Conservation (phyloP, 2,329 filamentous ascomycete species). For the Aphanocladium album region DNA sequence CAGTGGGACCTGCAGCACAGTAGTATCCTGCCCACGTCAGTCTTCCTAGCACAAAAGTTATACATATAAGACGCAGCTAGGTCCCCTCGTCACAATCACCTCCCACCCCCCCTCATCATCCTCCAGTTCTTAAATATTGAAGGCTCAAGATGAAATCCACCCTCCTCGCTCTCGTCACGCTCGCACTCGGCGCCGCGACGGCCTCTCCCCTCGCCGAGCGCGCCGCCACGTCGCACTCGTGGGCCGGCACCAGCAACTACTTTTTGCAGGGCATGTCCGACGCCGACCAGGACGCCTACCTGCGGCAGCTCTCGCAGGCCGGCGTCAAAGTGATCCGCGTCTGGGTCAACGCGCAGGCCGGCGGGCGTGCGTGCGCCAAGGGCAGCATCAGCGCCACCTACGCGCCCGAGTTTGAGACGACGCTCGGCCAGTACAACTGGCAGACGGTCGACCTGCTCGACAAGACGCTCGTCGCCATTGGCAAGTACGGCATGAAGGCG, state of each 20-base stretch:
- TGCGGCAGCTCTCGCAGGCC: conserved; percentile 14
- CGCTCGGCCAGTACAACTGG: conserved; percentile 18
- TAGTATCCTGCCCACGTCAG: too few relatives aligned
- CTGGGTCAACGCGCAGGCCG: conserved; percentile 16
- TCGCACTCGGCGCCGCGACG: neutral
- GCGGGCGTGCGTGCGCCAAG: conserved; percentile 15
- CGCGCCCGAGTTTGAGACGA: conserved; percentile 15
- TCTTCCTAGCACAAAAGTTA: too few relatives aligned
- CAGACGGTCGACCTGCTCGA: conserved; percentile 14
- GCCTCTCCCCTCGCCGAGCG: conserved; percentile 1
- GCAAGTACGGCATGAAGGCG: conserved; percentile 15
- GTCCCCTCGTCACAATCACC: neutral
- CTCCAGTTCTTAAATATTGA: neutral
- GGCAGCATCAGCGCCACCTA: conserved; percentile 15
- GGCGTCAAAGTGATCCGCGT: conserved; percentile 17
- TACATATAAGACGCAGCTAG: neutral
- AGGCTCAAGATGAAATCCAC: neutral
- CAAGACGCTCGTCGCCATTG: conserved; percentile 12
- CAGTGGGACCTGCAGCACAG: too few relatives aligned
- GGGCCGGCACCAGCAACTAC: conserved; percentile 19
- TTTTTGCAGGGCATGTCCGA: conserved; percentile 17
- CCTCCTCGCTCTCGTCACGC: neutral
- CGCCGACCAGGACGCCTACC: conserved; percentile 16
- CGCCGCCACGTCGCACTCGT: conserved; percentile 6
- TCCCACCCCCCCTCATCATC: neutral